A percentile compares a stretch with the other conserved stretches of the same genome.
These are phyloP conservation scores for Trichaptum fuscoviolaceum DNA, from an alignment of 768 basidiomycete species.

Conservation along the genomic window DNA sequence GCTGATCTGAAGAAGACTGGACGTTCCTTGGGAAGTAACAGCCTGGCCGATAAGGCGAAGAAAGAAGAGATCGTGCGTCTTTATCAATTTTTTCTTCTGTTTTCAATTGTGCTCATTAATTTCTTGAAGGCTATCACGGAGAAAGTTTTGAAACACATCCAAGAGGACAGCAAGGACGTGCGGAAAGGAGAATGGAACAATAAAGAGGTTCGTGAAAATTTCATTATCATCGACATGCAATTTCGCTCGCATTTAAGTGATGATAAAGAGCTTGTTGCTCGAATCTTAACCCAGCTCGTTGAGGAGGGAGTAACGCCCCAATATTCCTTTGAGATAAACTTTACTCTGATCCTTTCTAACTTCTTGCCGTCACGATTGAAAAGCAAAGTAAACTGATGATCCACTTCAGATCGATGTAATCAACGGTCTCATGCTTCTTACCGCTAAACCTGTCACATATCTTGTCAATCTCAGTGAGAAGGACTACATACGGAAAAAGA, in stretches of 20 bases:
- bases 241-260: slow-evolving; percentile 27
- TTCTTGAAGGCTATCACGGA: slow-evolving; percentile 67
- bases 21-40: slow-evolving; percentile 64
- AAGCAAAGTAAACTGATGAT: slow-evolving; percentile 9
- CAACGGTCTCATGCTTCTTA: slow-evolving; percentile 84
- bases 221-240: slow-evolving; percentile 8
- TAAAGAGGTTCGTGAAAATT: slow-evolving; percentile 74
- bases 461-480: slow-evolving; percentile 95
- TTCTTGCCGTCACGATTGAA: neutral
- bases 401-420: slow-evolving; percentile 77
- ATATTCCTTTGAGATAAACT: slow-evolving; percentile 55
- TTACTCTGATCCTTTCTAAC: slow-evolving; percentile 17
- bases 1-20: slow-evolving; percentile 72
- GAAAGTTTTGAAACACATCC: slow-evolving; percentile 75
- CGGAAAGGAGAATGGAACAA: slow-evolving; percentile 92
- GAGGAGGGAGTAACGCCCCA: slow-evolving; percentile 93
- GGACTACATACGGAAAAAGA: slow-evolving; percentile 96
- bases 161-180: slow-evolving; percentile 80
- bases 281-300: slow-evolving; percentile 88
- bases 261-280: slow-evolving; percentile 82
- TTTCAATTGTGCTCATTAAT: slow-evolving; percentile 14
- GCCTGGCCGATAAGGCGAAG: slow-evolving; percentile 88
- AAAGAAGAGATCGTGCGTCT: slow-evolving; percentile 88
- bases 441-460: slow-evolving; percentile 96
- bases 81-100: neutral